phyloP scores from a whole-genome alignment of 2,329 filamentous ascomycete species.

The Fusarium succisae region DNA sequence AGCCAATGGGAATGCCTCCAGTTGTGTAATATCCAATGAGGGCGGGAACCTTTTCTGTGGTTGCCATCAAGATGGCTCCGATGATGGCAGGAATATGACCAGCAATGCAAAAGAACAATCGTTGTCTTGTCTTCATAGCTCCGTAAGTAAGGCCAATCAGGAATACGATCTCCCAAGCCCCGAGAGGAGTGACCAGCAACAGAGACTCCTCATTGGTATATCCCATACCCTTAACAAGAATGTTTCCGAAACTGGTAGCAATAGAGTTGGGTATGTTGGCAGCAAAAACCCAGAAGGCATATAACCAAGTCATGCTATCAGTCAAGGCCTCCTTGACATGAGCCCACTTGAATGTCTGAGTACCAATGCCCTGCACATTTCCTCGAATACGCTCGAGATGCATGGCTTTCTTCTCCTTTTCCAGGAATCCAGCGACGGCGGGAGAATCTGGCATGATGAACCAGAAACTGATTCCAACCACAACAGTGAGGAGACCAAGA shows the following conservation, averaged over 20 bases:
- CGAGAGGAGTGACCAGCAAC: neutral
- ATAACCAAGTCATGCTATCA: constrained; percentile 33
- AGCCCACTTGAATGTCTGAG: constrained; percentile 29
- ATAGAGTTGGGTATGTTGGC: constrained; percentile 33
- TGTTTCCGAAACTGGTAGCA: constrained; percentile 5
- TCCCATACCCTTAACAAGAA: neutral
- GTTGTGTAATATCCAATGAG: constrained; percentile 33
- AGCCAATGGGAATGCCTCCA: constrained; percentile 34
- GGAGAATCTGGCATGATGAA: neutral
- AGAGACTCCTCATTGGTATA: neutral
- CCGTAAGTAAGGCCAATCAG: neutral
- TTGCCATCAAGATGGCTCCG: constrained; percentile 35
- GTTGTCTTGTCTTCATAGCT: neutral
- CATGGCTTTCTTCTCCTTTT: neutral
- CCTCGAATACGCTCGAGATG: neutral
- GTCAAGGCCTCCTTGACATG: constrained; percentile 29
- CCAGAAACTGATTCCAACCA: neutral
- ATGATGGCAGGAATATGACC: constrained; percentile 21
- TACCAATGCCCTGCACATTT: neutral
- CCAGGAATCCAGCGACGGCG: neutral
- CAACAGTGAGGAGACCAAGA: neutral
- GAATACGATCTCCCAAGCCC: neutral
- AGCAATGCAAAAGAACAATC: neutral
- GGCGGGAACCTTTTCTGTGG: constrained; percentile 33
- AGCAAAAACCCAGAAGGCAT: constrained; percentile 35